A percentile compares a stretch with the other conserved stretches of the same genome.
phyloP scores from a whole-genome alignment of 2,329 filamentous ascomycete species.

The Diaporthe nobilis region DNA sequence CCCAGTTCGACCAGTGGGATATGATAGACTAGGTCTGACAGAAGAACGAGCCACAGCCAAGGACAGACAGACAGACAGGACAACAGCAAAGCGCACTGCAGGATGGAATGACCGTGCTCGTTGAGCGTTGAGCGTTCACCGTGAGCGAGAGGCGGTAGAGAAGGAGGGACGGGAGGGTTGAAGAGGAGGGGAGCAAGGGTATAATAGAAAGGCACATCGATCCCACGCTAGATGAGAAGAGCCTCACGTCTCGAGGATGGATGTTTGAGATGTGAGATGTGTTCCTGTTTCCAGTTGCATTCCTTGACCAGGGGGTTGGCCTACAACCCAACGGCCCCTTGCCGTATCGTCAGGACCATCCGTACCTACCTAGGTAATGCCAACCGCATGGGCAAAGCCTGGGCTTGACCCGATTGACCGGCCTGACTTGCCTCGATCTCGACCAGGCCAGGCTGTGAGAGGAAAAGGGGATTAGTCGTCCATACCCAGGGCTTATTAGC shows the following conservation, averaged over 20 bases:
- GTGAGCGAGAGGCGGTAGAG: background rate
- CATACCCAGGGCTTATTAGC: background rate
- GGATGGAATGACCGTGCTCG: constrained; percentile 6
- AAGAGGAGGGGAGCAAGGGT: constrained; percentile 6
- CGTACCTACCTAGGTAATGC: background rate
- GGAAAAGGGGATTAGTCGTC: constrained; percentile 7
- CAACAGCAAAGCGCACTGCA: constrained; percentile 25
- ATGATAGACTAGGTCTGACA: background rate
- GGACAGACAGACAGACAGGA: background rate
- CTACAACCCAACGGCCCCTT: constrained; percentile 1
- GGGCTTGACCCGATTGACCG: background rate
- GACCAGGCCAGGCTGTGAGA: constrained; percentile 2
- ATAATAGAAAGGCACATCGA: background rate
- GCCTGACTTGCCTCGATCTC: constrained; percentile 2
- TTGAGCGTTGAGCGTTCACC: background rate
- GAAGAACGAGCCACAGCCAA: background rate
- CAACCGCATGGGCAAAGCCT: background rate
- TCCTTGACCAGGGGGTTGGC: constrained; percentile 1
- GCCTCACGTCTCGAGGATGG: constrained; percentile 22
- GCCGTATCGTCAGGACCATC: background rate
- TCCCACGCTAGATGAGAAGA: constrained; percentile 12
- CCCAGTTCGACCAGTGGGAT: background rate
- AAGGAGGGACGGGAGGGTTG: background rate
- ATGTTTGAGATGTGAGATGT: constrained; percentile 30
- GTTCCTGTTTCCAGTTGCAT: constrained; percentile 34